These are phyloP conservation scores for Gentiana straminea DNA, from an alignment of 257 asterid species.

Conservation along the genomic window DNA sequence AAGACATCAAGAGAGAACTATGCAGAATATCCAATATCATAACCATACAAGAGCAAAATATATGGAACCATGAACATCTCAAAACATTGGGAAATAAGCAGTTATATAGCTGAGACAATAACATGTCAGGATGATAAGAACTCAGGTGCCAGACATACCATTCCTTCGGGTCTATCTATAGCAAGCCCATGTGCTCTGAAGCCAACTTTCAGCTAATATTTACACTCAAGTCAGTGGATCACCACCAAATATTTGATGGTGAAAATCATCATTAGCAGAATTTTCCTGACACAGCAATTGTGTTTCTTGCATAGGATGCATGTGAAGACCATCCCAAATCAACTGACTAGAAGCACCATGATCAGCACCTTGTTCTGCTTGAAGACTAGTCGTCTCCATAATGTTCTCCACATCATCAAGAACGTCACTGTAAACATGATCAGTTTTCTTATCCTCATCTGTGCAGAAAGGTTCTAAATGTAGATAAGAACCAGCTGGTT, in stretches of 20 bases:
- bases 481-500: constrained; percentile 56
- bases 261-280: constrained; percentile 66
- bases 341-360: constrained; percentile 22
- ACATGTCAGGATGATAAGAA: no score
- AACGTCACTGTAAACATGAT: constrained; percentile 33
- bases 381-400: constrained; percentile 34
- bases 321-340: constrained; percentile 36
- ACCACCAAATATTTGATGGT: constrained; percentile 46
- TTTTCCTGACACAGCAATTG: constrained; percentile 69
- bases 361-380: constrained; percentile 28
- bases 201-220: background rate
- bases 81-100: background rate
- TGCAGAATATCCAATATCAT: no score
- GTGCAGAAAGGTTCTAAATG: constrained; percentile 41
- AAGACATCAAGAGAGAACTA: no score
- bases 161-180: no score
- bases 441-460: constrained; percentile 58
- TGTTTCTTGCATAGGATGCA: constrained; percentile 38
- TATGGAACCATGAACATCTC: background rate
- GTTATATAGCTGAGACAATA: background rate
- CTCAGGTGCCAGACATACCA: no score
- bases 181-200: background rate
- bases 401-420: constrained; percentile 41
- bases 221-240: constrained; percentile 38
- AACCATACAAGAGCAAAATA: no score